Base-by-base conservation (phyloP, 352 stramenopile genomes). In the Aphanomyces stellatus region DNA sequence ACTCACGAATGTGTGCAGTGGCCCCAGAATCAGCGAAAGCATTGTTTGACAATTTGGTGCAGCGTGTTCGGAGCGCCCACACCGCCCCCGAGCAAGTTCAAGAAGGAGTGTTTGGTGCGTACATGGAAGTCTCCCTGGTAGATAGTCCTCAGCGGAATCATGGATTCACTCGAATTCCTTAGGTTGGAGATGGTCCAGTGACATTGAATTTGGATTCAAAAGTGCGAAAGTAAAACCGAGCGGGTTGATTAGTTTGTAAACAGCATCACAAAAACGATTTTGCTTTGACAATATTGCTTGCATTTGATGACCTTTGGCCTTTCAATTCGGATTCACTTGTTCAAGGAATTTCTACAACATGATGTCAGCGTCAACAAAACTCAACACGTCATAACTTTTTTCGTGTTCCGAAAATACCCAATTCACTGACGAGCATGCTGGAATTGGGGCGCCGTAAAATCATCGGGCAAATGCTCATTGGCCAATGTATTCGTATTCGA, bases 141-240 rank as follows among this genome's bases (percentile, higher is more conserved):
- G 63, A 80, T 70, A 19, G 51, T 8, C n/a, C 17, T n/a, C n/a
- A n/a, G 27, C 22, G 15, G 35, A 15, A 13, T 22, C 24, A 57
- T 15, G 27, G 6, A n/a, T 25, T 46, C 6, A 62, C n/a, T 42
- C 51, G 30, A n/a, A n/a, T n/a, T 5, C 3, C 7, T 19, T 53
- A 91, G 83, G 80, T 90, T 37, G 91, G 91, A 57, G 85, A 93
- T 62, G 86, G 86, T 3, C 86, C 86, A 15, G 77, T 95, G 37
- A 95, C 86, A 11, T 90, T 95, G 74, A 75, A 69, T 49, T 90
- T 95, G 65, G 80, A 95, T 71, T 95, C 86, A 13, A 93, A 90
- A 60, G 81, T 85, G 2, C 60, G 60, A 22, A 71, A 69, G 42
- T 64, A 56, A 43, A n/a, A 42, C 22, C 10, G 4, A 22, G 55